These are phyloP conservation scores for Lenzites betulinus DNA, from an alignment of 768 basidiomycete genomes.

Conservation along the genomic window DNA sequence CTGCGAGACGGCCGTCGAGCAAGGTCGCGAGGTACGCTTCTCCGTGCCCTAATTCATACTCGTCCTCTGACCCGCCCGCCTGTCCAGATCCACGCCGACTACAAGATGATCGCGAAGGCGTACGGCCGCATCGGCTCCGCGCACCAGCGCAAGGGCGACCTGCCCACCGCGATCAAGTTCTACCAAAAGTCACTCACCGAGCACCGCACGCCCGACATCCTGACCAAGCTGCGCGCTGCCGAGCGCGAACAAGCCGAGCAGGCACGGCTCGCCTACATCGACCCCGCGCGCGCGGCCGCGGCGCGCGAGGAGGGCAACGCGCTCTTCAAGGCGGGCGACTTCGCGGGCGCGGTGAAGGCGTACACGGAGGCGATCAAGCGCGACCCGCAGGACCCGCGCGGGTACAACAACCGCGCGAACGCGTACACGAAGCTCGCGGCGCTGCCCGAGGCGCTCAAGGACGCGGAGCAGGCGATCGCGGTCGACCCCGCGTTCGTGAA, in stretches of 20 bases:
- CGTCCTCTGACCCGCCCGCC: neutral
- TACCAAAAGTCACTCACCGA: slow-evolving; percentile 94
- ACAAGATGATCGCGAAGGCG: slow-evolving; percentile 94
- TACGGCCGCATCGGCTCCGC: slow-evolving; percentile 87
- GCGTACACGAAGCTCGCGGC: slow-evolving; percentile 96
- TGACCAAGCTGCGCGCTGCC: slow-evolving; percentile 84
- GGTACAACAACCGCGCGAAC: slow-evolving; percentile 98
- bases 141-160: slow-evolving; percentile 79
- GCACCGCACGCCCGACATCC: slow-evolving; percentile 91
- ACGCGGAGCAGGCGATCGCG: slow-evolving; percentile 91
- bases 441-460: slow-evolving; percentile 94
- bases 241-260: slow-evolving; percentile 79
- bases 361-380: slow-evolving; percentile 98
- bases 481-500: slow-evolving; percentile 91
- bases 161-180: slow-evolving; percentile 80
- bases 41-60: no score
- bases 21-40: slow-evolving; percentile 72
- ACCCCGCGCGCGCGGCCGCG: slow-evolving; percentile 76
- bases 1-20: slow-evolving; percentile 95
- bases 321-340: slow-evolving; percentile 91
- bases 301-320: slow-evolving; percentile 93
- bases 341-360: slow-evolving; percentile 85
- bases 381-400: slow-evolving; percentile 84
- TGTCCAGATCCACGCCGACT: slow-evolving; percentile 80
- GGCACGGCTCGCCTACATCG: slow-evolving; percentile 82